These are phyloP conservation scores for Kodamaea kakaduensis DNA, from an alignment of 805 yeast genomes.

Conservation along the genomic window DNA sequence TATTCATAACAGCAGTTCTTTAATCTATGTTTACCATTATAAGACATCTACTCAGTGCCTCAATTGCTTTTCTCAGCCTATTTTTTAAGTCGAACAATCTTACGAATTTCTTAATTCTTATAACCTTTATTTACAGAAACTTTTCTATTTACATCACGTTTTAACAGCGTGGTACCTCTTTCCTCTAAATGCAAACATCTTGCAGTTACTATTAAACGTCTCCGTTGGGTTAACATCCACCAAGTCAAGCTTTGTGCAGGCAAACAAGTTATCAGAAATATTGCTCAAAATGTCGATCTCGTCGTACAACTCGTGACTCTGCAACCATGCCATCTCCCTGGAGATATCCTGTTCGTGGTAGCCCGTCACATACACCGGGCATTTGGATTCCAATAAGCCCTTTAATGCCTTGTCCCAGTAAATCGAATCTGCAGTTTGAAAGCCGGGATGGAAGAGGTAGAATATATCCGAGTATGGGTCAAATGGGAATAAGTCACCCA, in stretches of 20 bases:
- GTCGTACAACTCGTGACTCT: slow-evolving; percentile 52
- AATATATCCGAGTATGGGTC: slow-evolving; percentile 94
- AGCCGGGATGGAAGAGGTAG: slow-evolving; percentile 94
- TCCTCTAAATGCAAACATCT: slow-evolving; percentile 89
- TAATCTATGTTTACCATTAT: too few relatives aligned
- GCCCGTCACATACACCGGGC: slow-evolving; percentile 88
- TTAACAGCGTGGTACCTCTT: slow-evolving; percentile 88
- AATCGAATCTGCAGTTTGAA: slow-evolving; percentile 75
- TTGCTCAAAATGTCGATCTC: slow-evolving; percentile 82
- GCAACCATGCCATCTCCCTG: slow-evolving; percentile 71
- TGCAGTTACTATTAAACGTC: slow-evolving; percentile 87
- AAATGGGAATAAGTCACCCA: slow-evolving; percentile 94
- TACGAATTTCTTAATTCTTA: too few relatives aligned
- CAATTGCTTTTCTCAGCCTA: too few relatives aligned
- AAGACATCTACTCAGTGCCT: too few relatives aligned
- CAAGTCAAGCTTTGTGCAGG: slow-evolving; percentile 90
- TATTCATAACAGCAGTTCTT: too few relatives aligned
- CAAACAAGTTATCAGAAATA: slow-evolving; percentile 66
- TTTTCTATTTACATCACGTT: slow-evolving; percentile 14
- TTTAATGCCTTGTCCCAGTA: slow-evolving; percentile 84
- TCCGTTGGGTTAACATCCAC: slow-evolving; percentile 92
- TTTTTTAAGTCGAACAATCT: too few relatives aligned
- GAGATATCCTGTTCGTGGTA: slow-evolving; percentile 70
- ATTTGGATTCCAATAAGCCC: slow-evolving; percentile 86
- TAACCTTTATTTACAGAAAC: slow-evolving; percentile 7